These are phyloP conservation scores for Alternaria sp. DNA, from an alignment of 2,329 filamentous ascomycete genomes.

Conservation along the genomic window DNA sequence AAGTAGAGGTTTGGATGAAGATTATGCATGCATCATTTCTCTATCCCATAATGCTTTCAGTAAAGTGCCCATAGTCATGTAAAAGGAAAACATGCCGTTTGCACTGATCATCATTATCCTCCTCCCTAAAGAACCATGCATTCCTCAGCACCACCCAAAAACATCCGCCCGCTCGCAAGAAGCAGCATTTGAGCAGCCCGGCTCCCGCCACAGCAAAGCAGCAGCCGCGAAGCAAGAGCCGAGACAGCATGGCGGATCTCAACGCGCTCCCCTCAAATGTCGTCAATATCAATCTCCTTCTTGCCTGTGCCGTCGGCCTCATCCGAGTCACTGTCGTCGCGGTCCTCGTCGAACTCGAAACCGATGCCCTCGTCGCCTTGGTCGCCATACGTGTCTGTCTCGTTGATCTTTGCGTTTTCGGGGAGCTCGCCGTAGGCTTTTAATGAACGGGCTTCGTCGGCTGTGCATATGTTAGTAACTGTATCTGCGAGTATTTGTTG, in stretches of 20 bases:
- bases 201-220: slow-evolving; percentile 28
- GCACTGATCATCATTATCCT: neutral
- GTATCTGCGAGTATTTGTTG: slow-evolving; percentile 65
- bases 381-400: slow-evolving; percentile 92
- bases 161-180: slow-evolving; percentile 52
- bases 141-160: neutral
- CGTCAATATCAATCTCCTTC: slow-evolving; percentile 93
- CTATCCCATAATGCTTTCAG: slow-evolving; percentile 12
- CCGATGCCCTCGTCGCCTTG: slow-evolving; percentile 92
- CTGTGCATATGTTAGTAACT: slow-evolving; percentile 79
- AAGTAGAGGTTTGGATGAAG: neutral
- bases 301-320: slow-evolving; percentile 68
- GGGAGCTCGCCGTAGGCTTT: slow-evolving; percentile 98
- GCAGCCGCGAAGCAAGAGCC: slow-evolving; percentile 27
- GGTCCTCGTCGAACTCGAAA: slow-evolving; percentile 98
- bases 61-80: neutral
- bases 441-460: slow-evolving; percentile 90
- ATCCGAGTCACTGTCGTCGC: slow-evolving; percentile 62
- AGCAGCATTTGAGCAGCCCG: slow-evolving; percentile 53
- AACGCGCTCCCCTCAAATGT: slow-evolving; percentile 68
- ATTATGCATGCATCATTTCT: slow-evolving; percentile 15
- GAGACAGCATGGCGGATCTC: slow-evolving; percentile 52
- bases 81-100: neutral
- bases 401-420: slow-evolving; percentile 99
- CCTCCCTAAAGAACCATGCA: neutral